These are phyloP conservation scores for Lithospermum erythrorhizon DNA, from an alignment of 257 asterid species.

Conservation along the genomic window DNA sequence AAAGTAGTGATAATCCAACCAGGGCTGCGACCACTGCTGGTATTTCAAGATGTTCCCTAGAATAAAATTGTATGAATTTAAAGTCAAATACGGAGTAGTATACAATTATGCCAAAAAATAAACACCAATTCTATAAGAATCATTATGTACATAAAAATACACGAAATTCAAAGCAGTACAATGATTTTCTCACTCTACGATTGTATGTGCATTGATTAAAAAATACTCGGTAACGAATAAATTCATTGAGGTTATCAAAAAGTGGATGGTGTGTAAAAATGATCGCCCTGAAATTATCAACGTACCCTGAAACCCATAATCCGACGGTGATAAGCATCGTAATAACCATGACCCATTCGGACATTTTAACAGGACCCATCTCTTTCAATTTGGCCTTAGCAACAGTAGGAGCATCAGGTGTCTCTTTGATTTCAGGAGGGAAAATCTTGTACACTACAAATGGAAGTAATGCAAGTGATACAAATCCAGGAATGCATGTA, in stretches of 20 bases:
- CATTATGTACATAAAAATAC: no score
- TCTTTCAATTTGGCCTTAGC: conserved; percentile 48
- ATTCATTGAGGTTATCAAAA: no score
- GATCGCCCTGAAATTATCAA: no score
- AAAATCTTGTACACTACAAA: conserved; percentile 39
- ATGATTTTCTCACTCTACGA: no score
- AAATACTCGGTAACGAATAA: no score
- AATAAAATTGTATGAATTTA: background rate
- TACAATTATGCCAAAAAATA: no score
- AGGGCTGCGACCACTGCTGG: conserved; percentile 56
- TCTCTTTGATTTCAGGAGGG: conserved; percentile 59
- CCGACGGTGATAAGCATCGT: conserved; percentile 49
- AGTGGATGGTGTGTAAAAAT: no score
- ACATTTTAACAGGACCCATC: conserved; percentile 61
- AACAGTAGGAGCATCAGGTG: conserved; percentile 65
- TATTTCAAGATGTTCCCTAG: conserved; percentile 41
- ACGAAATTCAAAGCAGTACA: no score
- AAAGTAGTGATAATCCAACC: conserved; percentile 52
- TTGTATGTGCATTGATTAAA: no score
- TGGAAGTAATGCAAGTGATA: conserved; percentile 41
- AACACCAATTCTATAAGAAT: no score
- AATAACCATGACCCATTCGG: conserved; percentile 67
- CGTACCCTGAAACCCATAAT: conserved; percentile 72
- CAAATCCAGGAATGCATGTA: conserved; percentile 41
- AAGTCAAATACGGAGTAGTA: no score